phyloP scores from a whole-genome alignment of 2,329 filamentous ascomycete species.

The Nothophoma quercina region DNA sequence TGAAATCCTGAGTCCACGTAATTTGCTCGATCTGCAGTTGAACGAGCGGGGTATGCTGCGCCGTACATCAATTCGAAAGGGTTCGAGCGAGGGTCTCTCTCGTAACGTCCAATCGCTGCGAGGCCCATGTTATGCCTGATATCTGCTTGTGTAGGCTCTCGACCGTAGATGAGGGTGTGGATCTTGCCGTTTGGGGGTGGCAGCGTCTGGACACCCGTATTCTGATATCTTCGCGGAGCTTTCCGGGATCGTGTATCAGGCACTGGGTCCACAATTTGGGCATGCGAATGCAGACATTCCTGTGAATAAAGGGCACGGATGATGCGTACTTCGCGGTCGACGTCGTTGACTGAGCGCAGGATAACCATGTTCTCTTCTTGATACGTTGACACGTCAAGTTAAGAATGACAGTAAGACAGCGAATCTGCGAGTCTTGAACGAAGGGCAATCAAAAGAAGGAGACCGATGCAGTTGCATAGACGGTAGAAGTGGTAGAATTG shows the following conservation, averaged over 20 bases:
- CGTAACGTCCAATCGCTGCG: conserved; percentile 21
- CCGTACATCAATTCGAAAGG: conserved; percentile 14
- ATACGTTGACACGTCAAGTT: background rate
- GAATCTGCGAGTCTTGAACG: too few species aligned
- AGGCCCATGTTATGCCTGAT: conserved; percentile 12
- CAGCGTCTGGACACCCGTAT: conserved; percentile 25
- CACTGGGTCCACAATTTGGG: background rate
- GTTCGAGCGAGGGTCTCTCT: background rate
- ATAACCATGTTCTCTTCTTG: background rate
- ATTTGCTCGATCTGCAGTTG: background rate
- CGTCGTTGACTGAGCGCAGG: background rate
- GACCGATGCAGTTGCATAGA: too few species aligned
- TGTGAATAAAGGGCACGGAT: background rate
- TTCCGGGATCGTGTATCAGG: background rate
- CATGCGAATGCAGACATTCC: background rate
- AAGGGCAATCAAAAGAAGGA: too few species aligned
- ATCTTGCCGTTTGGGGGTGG: conserved; percentile 10
- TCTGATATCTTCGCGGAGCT: conserved; percentile 13
- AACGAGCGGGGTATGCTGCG: background rate
- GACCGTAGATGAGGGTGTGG: conserved; percentile 21
- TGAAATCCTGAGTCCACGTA: conserved; percentile 26
- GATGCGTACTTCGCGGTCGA: background rate
- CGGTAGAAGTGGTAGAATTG: background rate
- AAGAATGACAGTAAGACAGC: too few species aligned
- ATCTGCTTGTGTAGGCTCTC: conserved; percentile 13